Percentiles rank a stretch among this genome's conserved stretches.
Evolutionary conservation across 2,329 filamentous ascomycete species (phyloP).

Genomic region (Colletotrichum cordylinicola): DNA sequence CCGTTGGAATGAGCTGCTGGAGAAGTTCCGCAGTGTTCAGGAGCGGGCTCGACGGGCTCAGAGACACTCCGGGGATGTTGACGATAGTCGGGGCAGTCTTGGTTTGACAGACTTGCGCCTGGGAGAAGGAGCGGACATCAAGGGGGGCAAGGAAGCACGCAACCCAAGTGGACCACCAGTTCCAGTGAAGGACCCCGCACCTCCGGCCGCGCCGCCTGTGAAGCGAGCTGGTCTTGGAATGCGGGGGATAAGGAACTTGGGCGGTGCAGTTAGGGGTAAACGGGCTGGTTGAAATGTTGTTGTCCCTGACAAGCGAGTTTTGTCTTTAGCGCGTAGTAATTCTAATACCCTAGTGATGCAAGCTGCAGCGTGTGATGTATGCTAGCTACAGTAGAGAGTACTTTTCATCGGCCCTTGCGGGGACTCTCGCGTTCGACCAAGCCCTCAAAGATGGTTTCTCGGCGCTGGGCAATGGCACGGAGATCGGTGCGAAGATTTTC

Average conservation of each 20-base stretch:
- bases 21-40: constrained; percentile 92
- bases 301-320: constrained; percentile 30
- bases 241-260: constrained; percentile 72
- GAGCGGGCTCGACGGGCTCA: constrained; percentile 81
- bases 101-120: constrained; percentile 47
- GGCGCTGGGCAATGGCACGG: constrained; percentile 60
- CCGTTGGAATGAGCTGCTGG: constrained; percentile 89
- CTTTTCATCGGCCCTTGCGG: constrained; percentile 42
- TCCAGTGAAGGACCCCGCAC: constrained; percentile 54
- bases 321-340: not conserved
- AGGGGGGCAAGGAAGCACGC: constrained; percentile 47
- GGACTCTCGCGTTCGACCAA: constrained; percentile 69
- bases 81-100: constrained; percentile 49
- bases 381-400: not conserved
- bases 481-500: constrained; percentile 71
- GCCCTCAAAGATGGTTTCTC: constrained; percentile 79
- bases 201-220: constrained; percentile 42
- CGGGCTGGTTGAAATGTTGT: constrained; percentile 38
- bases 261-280: constrained; percentile 72
- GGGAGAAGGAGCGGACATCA: constrained; percentile 44
- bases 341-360: constrained; percentile 2
- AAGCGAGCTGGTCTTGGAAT: constrained; percentile 68
- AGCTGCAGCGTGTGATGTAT: not conserved
- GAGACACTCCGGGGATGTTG: constrained; percentile 59
- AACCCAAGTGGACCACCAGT: constrained; percentile 39